Conservation (phyloP, 345 rosid genomes). For the Eutrema japonicum region DNA sequence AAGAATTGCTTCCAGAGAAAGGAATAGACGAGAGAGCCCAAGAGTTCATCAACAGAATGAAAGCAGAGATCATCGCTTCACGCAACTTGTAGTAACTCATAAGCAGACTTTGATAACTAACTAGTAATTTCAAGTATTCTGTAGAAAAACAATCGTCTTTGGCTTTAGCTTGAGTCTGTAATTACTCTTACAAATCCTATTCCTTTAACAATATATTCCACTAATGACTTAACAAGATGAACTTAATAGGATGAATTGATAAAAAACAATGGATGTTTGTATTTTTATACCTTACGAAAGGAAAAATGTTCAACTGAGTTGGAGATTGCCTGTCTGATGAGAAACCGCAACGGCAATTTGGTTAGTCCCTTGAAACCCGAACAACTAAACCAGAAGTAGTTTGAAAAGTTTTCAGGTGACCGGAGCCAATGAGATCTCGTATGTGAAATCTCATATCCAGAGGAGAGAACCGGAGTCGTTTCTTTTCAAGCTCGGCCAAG, state of each 20-base stretch:
- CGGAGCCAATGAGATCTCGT: constrained; percentile 94
- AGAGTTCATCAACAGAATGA: constrained; percentile 62
- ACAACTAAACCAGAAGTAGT: constrained; percentile 69
- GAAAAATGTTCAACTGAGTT: not conserved
- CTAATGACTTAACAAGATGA: not conserved
- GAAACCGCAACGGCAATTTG: not conserved
- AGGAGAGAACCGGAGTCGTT: constrained; percentile 72
- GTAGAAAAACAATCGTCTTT: not conserved
- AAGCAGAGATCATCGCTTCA: constrained; percentile 61
- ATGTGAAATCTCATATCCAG: constrained; percentile 94
- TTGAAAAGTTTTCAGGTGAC: constrained; percentile 63
- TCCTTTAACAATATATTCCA: not conserved
- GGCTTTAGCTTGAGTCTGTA: constrained; percentile 14
- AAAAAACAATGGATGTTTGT: constrained; percentile 6
- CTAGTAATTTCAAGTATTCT: not conserved
- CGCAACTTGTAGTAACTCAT: constrained; percentile 41
- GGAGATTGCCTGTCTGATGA: not conserved
- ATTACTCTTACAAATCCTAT: not conserved
- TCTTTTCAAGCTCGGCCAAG: constrained; percentile 84
- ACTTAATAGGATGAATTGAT: not conserved
- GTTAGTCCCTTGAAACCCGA: constrained; percentile 65
- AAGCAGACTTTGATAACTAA: constrained; percentile 8
- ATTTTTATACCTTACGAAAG: not conserved
- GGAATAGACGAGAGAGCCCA: constrained; percentile 81
- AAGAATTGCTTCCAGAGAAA: constrained; percentile 47